phyloP scores from a whole-genome alignment of 495 filamentous ascomycete genomes.

The Tetracladium marchalianum region DNA sequence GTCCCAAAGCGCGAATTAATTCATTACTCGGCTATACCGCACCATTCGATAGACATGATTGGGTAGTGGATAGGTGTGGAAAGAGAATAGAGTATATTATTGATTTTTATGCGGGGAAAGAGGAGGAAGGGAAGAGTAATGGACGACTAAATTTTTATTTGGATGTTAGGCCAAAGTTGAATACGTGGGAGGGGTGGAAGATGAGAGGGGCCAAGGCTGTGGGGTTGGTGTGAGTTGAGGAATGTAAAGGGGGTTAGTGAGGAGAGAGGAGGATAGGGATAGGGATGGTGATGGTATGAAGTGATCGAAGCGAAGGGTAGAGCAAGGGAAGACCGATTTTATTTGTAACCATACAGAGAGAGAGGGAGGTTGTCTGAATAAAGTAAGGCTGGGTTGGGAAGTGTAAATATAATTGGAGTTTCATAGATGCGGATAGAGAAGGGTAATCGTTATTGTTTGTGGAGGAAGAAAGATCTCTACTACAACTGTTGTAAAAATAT shows the following conservation, averaged over 20 bases:
- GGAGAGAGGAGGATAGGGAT: too few species aligned
- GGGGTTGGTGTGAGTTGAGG: conserved; percentile 39
- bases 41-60: conserved; percentile 95
- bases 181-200: conserved; percentile 78
- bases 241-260: neutral
- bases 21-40: conserved; percentile 74
- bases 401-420: too few species aligned
- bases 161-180: conserved; percentile 91
- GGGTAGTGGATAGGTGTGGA: conserved; percentile 93
- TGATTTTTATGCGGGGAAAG: conserved; percentile 87
- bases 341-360: too few species aligned
- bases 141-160: conserved; percentile 79
- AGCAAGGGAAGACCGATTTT: too few species aligned
- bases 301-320: too few species aligned
- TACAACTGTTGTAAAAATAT: too few species aligned
- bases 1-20: conserved; percentile 73
- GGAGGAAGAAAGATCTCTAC: too few species aligned
- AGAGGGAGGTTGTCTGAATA: too few species aligned
- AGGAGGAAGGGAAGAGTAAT: conserved; percentile 37
- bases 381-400: too few species aligned
- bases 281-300: too few species aligned
- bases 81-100: conserved; percentile 87
- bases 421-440: too few species aligned
- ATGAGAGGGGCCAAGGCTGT: conserved; percentile 61
- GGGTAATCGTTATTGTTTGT: too few species aligned